These are phyloP conservation scores for Cercospora sp. DNA, from an alignment of 2,329 filamentous ascomycete species.

Conservation along the genomic window DNA sequence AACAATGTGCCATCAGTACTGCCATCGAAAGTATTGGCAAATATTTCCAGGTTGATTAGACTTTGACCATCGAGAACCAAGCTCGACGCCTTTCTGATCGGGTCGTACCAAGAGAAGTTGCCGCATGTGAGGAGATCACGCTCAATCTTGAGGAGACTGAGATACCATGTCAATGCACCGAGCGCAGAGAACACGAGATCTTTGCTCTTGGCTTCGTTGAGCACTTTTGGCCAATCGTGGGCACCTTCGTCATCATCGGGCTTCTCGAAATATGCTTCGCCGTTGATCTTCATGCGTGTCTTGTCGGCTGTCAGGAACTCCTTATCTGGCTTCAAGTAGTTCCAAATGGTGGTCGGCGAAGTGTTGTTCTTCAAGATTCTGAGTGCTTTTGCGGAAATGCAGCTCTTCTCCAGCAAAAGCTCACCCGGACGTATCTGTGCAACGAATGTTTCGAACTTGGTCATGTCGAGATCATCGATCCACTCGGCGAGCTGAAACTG, in stretches of 20 bases:
- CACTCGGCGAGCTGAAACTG: conserved; percentile 95
- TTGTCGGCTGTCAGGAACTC: conserved; percentile 91
- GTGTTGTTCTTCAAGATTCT: conserved; percentile 97
- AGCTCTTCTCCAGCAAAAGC: conserved; percentile 78
- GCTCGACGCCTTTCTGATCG: conserved; percentile 86
- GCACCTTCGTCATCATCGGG: conserved; percentile 55
- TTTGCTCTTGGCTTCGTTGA: conserved; percentile 73
- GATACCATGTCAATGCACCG: conserved; percentile 83
- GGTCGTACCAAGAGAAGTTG: conserved; percentile 89
- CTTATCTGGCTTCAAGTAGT: conserved; percentile 78
- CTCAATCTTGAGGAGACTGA: conserved; percentile 82
- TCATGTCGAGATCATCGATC: conserved; percentile 86
- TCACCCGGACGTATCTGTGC: conserved; percentile 90
- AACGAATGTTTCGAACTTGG: conserved; percentile 94
- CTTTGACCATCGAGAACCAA: conserved; percentile 94
- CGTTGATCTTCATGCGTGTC: conserved; percentile 77
- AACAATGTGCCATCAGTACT: conserved; percentile 85
- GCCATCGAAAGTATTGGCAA: conserved; percentile 88
- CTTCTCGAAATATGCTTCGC: conserved; percentile 72
- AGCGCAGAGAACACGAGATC: conserved; percentile 87
- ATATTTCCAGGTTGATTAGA: conserved; percentile 95
- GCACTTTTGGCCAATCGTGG: conserved; percentile 74
- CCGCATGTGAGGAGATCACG: conserved; percentile 81
- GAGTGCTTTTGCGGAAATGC: conserved; percentile 80
- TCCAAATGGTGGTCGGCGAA: conserved; percentile 90